phyloP scores from a whole-genome alignment of 2,329 filamentous ascomycete species.

The Pseudocercospora fijiensis region DNA sequence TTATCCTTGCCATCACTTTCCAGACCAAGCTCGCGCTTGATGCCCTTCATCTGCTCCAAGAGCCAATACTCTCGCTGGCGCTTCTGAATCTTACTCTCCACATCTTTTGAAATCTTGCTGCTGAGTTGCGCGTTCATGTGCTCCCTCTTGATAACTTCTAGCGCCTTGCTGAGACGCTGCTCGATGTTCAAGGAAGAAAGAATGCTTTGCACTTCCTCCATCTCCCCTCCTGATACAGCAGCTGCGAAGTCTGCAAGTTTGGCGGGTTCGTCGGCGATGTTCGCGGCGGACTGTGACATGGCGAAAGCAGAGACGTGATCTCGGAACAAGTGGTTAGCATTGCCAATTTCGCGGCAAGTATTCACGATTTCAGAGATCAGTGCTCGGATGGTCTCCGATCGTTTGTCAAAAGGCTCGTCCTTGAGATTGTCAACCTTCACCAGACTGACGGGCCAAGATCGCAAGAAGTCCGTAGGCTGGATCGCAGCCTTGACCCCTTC shows the following conservation, averaged over 20 bases:
- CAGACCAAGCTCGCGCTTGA: constrained; percentile 88
- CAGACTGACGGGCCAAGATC: constrained; percentile 86
- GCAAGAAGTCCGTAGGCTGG: constrained; percentile 86
- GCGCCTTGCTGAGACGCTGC: constrained; percentile 84
- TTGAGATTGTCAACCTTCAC: constrained; percentile 92
- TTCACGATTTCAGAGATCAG: constrained; percentile 98
- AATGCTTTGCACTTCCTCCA: constrained; percentile 88
- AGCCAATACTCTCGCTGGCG: constrained; percentile 97
- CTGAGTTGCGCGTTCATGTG: constrained; percentile 97
- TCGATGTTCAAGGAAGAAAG: constrained; percentile 87
- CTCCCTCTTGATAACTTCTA: constrained; percentile 94
- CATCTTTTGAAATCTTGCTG: constrained; percentile 96
- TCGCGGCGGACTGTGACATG: constrained; percentile 90
- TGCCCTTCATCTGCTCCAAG: constrained; percentile 99
- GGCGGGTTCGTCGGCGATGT: constrained; percentile 89
- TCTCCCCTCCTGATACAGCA: constrained; percentile 90
- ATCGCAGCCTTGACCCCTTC: constrained; percentile 44
- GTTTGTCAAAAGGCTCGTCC: constrained; percentile 87
- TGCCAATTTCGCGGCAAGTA: constrained; percentile 95
- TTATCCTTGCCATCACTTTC: constrained; percentile 99
- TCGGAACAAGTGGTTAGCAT: constrained; percentile 89
- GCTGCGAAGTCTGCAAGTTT: constrained; percentile 97
- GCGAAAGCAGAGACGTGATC: constrained; percentile 98
- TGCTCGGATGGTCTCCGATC: constrained; percentile 82
- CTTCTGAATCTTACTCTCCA: constrained; percentile 96